Base-by-base conservation (phyloP, 139 green algal genomes). In the Microglena sp. region DNA sequence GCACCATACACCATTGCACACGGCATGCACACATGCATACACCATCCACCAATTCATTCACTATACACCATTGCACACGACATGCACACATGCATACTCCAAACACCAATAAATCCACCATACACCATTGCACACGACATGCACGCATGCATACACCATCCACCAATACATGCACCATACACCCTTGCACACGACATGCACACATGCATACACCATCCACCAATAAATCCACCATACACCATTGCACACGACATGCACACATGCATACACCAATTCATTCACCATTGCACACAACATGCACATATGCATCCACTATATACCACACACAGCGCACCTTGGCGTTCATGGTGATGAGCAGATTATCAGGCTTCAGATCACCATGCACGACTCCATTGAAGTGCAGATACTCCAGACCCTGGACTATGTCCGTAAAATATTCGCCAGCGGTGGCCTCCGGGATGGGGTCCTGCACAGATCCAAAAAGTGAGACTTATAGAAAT, bases 321-420 rank as follows among this genome's bases (percentile, higher is more conserved):
- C 40, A 24, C 40, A 18, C 40, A n/a, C n/a, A n/a, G 40, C 31
- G 55, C 1, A 60, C 70, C 56, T 79, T 72, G 11, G 65, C 69
- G 8, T 54, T 70, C 33, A 71, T 70, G 46, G 56, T 69, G 45
- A 77, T 55, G 32, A 83, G 72, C 33, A 83, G 57, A 44, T 83
- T 83, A 58, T 79, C 77, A 31, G 60, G 60, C 73, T 83, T 83
- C 5, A 83, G 45, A 33, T 83, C 72, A 2, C 71, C 68, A 55
- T 79, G 76, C 46, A 77, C 69, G 21, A 78, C 68, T 35, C 70
- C 46, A 44, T 88, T 72, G 31, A 72, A 78, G 56, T 94, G 86
- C 66, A 94, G 78, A 62, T 91, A 90, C 27, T 87, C 84, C 65
- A 95, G 65, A 3, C 84, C 84, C 60, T 74, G 45, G 50, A 77